These are phyloP conservation scores for Gloeophyllum trabeum DNA, from an alignment of 768 basidiomycete genomes.

Conservation along the genomic window DNA sequence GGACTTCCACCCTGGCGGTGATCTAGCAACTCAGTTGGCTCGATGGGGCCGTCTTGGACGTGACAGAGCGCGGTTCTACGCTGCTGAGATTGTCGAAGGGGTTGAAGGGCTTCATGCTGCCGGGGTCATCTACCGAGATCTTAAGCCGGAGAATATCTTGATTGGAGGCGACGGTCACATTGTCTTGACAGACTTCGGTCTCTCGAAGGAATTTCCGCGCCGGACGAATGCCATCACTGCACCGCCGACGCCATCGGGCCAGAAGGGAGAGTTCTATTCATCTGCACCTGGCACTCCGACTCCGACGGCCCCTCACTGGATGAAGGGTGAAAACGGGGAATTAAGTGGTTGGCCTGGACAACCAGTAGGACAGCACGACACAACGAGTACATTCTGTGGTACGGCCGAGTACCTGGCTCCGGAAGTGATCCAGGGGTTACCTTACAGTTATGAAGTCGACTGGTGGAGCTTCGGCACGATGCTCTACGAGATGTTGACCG, in stretches of 20 bases:
- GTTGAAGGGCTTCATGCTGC: constrained; percentile 89
- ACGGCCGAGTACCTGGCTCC: constrained; percentile 97
- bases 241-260: constrained; percentile 46
- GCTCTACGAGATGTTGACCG: constrained; percentile 95
- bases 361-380: constrained; percentile 38
- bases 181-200: constrained; percentile 93
- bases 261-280: constrained; percentile 42
- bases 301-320: constrained; percentile 65
- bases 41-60: constrained; percentile 91
- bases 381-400: constrained; percentile 84
- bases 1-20: constrained; percentile 95
- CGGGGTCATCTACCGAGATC: constrained; percentile 95
- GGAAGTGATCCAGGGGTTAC: constrained; percentile 86
- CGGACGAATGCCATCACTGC: constrained; percentile 31
- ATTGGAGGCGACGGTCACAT: constrained; percentile 93
- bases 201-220: constrained; percentile 84
- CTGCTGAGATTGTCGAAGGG: constrained; percentile 94
- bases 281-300: constrained; percentile 22
- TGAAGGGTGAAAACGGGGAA: constrained; percentile 52
- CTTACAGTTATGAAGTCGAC: constrained; percentile 91
- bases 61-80: constrained; percentile 93
- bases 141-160: constrained; percentile 95
- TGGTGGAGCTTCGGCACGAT: constrained; percentile 99
- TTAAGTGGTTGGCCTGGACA: constrained; percentile 47
- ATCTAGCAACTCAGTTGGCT: constrained; percentile 94